Base-by-base conservation (phyloP, 148 eudicot genomes). In the Chenopodium berlandieri region DNA sequence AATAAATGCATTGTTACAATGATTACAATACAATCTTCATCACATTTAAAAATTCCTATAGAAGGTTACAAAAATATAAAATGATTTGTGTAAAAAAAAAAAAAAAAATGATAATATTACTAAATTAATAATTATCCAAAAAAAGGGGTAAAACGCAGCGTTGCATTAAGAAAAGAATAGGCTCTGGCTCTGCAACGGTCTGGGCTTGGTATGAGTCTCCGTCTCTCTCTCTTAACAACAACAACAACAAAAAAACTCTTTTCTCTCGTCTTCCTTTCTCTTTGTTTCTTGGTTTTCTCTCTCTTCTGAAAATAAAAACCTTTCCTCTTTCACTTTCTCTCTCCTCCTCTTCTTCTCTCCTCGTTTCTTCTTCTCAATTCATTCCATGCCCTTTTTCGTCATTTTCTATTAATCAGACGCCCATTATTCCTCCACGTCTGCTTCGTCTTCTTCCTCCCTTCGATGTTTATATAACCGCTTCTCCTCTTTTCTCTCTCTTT, bases 361-460 rank as follows among this genome's bases (percentile, higher is more conserved):
- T 7, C 25, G 1, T n/a, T 9, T 62, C 63, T 4, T 40, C 63
- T 58, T 4, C 65, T 62, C 25, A 5, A 56, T 56, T 62, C 66
- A 40, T 5, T 31, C 1, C 25, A 8, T 62, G 66, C 66, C 25
- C 78, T 60, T 67, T 73, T 48, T 71, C 27, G 62, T 48, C 66
- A 63, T 12, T 52, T 52, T 31, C 62, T 73, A 40, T 52, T 67
- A 32, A 88, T 88, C 88, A 17, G 62, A 89, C 86, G 86, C 72
- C 84, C 82, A 50, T 16, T 54, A 78, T 69, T 17, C 4, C 64
- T 83, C 89, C 89, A 84, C 87, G 86, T 89, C 79, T 67, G 47
- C 83, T 30, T 78, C 85, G 30, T 84, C 89, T 73, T 84, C 85
- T 74, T 84, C 89, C n/a, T 64, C 81, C 50, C 70, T 54, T 58